phyloP scores from a whole-genome alignment of 2,329 filamentous ascomycete species.

The Diaporthe citrichinensis region DNA sequence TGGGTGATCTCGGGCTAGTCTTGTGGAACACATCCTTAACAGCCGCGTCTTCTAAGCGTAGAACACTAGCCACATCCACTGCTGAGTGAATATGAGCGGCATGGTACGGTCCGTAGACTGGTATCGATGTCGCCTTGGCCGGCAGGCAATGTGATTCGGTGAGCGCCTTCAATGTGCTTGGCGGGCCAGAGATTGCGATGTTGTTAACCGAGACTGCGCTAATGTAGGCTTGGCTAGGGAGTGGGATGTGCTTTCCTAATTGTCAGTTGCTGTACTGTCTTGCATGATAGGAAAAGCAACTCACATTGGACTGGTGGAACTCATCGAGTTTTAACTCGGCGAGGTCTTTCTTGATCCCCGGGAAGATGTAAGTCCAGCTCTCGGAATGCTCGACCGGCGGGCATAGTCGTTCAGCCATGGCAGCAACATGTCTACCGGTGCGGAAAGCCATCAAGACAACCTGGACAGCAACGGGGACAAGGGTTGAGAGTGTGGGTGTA shows the following conservation, averaged over 20 bases:
- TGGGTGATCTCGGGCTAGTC: conserved; percentile 60
- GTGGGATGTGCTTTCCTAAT: conserved; percentile 55
- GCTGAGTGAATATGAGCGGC: conserved; percentile 65
- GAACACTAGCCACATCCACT: conserved; percentile 60
- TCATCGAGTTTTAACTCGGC: conserved; percentile 64
- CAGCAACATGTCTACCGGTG: conserved; percentile 69
- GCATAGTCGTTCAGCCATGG: conserved; percentile 62
- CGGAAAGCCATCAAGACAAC: conserved; percentile 77
- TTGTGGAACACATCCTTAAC: conserved; percentile 56
- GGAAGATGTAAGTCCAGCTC: conserved; percentile 77
- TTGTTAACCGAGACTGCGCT: conserved; percentile 65
- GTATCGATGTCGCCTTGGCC: conserved; percentile 61
- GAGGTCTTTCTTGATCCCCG: conserved; percentile 66
- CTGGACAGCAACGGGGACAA: conserved; percentile 74
- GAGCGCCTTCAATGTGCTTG: conserved; percentile 61
- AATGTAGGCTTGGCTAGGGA: conserved; percentile 65
- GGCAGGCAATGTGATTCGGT: conserved; percentile 56
- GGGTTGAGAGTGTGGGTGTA: conserved; percentile 71
- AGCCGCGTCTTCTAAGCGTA: conserved; percentile 58
- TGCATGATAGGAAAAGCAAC: conserved; percentile 39
- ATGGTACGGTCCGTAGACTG: conserved; percentile 71
- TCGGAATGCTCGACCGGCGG: conserved; percentile 61
- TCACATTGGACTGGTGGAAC: conserved; percentile 71
- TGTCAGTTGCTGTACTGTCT: neutral
- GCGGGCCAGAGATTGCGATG: conserved; percentile 69